Conservation (phyloP, 2,329 filamentous ascomycete species). For the Clonostachys solani region DNA sequence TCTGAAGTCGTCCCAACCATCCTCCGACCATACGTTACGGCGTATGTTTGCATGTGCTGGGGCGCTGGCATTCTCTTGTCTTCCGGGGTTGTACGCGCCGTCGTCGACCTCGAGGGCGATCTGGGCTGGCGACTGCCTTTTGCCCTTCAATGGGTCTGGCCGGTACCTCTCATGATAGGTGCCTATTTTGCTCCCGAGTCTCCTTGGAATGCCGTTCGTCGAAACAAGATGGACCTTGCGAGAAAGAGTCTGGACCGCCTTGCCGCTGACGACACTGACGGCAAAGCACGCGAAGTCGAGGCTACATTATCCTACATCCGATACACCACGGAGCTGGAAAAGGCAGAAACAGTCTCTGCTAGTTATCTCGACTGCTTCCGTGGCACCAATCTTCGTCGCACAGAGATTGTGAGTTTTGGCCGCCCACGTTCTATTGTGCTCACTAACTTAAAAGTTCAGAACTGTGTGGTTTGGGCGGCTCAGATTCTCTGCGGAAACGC, state of each 20-base stretch:
- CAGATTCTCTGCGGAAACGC: slow-evolving; percentile 32
- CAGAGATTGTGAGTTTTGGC: slow-evolving; percentile 38
- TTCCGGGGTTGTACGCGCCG: slow-evolving; percentile 27
- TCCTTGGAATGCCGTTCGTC: slow-evolving; percentile 37
- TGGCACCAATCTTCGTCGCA: slow-evolving; percentile 37
- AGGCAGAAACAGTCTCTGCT: slow-evolving; percentile 28
- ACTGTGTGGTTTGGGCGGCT: no score
- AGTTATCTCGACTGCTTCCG: slow-evolving; percentile 43
- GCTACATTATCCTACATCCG: slow-evolving; percentile 44
- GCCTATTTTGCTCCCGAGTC: slow-evolving; percentile 33
- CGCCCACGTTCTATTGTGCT: slow-evolving; percentile 26
- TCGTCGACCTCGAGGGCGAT: slow-evolving; percentile 24
- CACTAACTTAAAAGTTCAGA: no score
- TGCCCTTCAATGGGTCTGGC: slow-evolving; percentile 37
- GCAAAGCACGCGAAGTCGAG: slow-evolving; percentile 29
- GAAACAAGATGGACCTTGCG: slow-evolving; percentile 24
- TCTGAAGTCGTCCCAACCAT: slow-evolving; percentile 39
- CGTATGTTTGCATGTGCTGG: slow-evolving; percentile 24
- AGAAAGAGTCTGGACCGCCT: slow-evolving; percentile 31
- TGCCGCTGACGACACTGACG: slow-evolving; percentile 26
- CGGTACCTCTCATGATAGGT: slow-evolving; percentile 27
- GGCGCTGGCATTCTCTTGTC: slow-evolving; percentile 31
- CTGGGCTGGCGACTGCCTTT: slow-evolving; percentile 38
- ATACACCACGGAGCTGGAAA: slow-evolving; percentile 45
- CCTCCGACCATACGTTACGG: slow-evolving; percentile 41